phyloP scores from a whole-genome alignment of 1,284 basidiomycete species.

The Ganoderma resinaceum region DNA sequence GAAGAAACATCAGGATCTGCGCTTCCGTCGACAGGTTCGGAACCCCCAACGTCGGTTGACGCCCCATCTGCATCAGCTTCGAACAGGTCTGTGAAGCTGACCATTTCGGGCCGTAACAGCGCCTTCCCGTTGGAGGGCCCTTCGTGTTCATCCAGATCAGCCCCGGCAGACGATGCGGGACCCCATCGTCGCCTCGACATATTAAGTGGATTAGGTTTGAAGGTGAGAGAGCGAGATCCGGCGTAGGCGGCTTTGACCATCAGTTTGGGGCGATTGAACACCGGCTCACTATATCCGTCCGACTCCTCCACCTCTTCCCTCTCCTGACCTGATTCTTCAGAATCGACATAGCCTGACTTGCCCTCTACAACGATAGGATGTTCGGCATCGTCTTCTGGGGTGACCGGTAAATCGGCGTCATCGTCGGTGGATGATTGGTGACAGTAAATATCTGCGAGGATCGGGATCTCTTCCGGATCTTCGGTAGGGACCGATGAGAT shows the following conservation, averaged over 20 bases:
- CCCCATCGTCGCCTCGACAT: slow-evolving; percentile 61
- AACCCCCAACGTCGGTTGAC: slow-evolving; percentile 10
- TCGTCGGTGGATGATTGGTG: slow-evolving; percentile 31
- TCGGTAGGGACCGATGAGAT: slow-evolving; percentile 33
- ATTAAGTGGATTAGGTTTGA: slow-evolving; percentile 60
- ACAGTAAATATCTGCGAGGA: slow-evolving; percentile 12
- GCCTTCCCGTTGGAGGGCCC: slow-evolving; percentile 17
- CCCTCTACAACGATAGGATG: slow-evolving; percentile 12
- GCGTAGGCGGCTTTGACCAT: slow-evolving; percentile 28
- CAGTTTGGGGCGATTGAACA: slow-evolving; percentile 41
- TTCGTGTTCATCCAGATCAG: slow-evolving; percentile 32
- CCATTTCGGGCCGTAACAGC: slow-evolving; percentile 25
- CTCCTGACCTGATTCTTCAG: slow-evolving; percentile 10
- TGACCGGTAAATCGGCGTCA: slow-evolving; percentile 33
- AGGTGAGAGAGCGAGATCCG: slow-evolving; percentile 39
- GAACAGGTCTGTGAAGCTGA: slow-evolving; percentile 39
- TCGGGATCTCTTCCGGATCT: slow-evolving; percentile 20
- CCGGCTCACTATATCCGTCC: slow-evolving; percentile 20
- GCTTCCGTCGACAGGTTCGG: slow-evolving; percentile 19
- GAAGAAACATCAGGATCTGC: slow-evolving; percentile 29
- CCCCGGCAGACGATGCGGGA: slow-evolving; percentile 33
- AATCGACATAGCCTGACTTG: slow-evolving; percentile 1
- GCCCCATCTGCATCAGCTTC: slow-evolving; percentile 26
- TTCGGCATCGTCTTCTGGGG: slow-evolving; percentile 32
- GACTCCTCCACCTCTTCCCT: slow-evolving; percentile 34